Conservation (phyloP, 2,329 filamentous ascomycete genomes). For the Aureobasidium sp. region DNA sequence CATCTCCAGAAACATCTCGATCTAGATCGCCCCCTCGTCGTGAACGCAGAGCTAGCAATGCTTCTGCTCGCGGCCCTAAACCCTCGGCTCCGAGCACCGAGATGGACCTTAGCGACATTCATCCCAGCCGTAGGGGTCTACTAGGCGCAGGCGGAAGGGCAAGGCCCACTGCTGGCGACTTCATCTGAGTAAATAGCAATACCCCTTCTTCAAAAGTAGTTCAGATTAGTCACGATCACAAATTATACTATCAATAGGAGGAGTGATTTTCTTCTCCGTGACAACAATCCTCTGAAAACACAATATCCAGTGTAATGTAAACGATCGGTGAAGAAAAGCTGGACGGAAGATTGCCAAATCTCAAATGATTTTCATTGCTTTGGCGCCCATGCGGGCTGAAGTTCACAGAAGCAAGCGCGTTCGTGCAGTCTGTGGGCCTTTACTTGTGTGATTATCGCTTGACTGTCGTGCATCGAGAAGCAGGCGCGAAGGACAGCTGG, state of each 20-base stretch:
- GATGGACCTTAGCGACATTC: slow-evolving; percentile 29
- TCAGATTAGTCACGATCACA: background rate
- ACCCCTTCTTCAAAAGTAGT: background rate
- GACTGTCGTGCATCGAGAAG: background rate
- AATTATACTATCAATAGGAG: background rate
- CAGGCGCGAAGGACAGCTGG: background rate
- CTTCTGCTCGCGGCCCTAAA: background rate
- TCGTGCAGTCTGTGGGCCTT: slow-evolving; percentile 8
- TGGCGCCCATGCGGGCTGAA: background rate
- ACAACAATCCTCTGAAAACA: background rate
- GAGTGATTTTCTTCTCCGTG: background rate
- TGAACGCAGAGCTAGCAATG: background rate
- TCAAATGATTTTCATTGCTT: slow-evolving; percentile 9
- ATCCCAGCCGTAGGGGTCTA: slow-evolving; percentile 29
- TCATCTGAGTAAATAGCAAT: slow-evolving; percentile 14
- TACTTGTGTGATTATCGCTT: background rate
- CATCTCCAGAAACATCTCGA: slow-evolving; percentile 4
- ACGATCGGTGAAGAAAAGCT: background rate
- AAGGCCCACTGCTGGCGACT: slow-evolving; percentile 14
- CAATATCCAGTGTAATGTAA: background rate
- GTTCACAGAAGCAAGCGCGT: background rate
- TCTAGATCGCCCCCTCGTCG: slow-evolving; percentile 12
- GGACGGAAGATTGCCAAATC: background rate
- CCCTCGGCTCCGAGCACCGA: slow-evolving; percentile 4
- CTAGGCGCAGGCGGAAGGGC: slow-evolving; percentile 21